Base-by-base conservation (phyloP, 306 rosid genomes). In the Comarum palustre region DNA sequence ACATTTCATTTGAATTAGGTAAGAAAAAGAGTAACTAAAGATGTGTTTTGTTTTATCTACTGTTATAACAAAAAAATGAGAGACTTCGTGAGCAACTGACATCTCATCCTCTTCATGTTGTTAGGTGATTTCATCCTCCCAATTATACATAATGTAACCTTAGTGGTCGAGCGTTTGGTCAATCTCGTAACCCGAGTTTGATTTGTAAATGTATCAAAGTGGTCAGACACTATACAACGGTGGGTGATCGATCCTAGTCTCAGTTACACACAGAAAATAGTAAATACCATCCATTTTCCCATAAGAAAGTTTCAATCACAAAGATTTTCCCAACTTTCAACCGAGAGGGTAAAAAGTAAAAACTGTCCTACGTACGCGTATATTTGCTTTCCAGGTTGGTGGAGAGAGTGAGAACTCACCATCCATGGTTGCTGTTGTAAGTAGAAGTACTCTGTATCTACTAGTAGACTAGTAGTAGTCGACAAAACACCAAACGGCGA, bases 401-500 rank as follows among this genome's bases (percentile, higher is more conserved):
- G 59, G 7, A 6, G 48, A 45, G 50, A 8, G 46, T 43, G 16
- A 43, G 38, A 52, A 29, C 29, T 20, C 59, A 52, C 41, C 41
- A 38, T 52, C 59, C 8, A 52, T 8, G 59, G 59, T 22, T 20
- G 29, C 3, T 52, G 59, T 1, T 4, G n/a, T 46, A 46, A 36
- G 8, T 0, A 38, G 51, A 14, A n/a, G n/a, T n/a, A n/a, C n/a
- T n/a, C n/a, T n/a, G n/a, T n/a, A n/a, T n/a, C n/a, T n/a, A n/a
- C n/a, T 34, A 34, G 36, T 34, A 34, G 36, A n/a, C n/a, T 29
- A 29, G 32, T 34, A 50, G 29, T 8, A 70, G 63, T 51, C 16
- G 74, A 70, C 74, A 70, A 51, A 34, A 9, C 29, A 34, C 22
- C 31, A 6, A n/a, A 39, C 64, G 74, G 74, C 74, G 64, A 29